Conservation (phyloP, 2,329 filamentous ascomycete species). For the Purpureocillium takamizusanense region DNA sequence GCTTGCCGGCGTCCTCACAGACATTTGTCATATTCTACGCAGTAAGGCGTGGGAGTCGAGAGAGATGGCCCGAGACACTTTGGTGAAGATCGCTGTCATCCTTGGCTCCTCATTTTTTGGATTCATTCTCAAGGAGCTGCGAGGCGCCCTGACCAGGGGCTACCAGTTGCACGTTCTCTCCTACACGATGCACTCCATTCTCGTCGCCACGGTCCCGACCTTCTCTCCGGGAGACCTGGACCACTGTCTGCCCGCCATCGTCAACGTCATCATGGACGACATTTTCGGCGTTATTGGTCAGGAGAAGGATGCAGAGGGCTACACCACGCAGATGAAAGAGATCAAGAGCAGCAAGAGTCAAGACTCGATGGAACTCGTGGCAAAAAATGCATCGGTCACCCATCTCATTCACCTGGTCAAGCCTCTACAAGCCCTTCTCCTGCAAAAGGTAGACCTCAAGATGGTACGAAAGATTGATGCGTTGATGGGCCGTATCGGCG, state of each 20-base stretch:
- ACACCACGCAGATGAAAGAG: constrained; percentile 92
- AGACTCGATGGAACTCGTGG: constrained; percentile 90
- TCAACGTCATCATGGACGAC: constrained; percentile 90
- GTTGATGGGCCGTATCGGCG: constrained; percentile 70
- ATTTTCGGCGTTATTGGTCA: constrained; percentile 88
- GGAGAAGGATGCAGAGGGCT: constrained; percentile 95
- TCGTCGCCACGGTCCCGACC: constrained; percentile 64
- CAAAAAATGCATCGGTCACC: constrained; percentile 68
- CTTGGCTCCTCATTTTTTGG: constrained; percentile 77
- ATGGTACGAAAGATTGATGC: constrained; percentile 88
- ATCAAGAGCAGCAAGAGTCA: constrained; percentile 97
- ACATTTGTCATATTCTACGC: constrained; percentile 86
- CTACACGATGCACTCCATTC: constrained; percentile 86
- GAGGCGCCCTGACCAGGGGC: constrained; percentile 71
- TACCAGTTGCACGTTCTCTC: constrained; percentile 94
- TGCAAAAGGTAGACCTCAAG: constrained; percentile 75
- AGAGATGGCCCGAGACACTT: constrained; percentile 82
- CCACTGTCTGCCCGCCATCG: constrained; percentile 71
- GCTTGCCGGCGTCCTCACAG: constrained; percentile 76
- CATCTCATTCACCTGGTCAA: constrained; percentile 67
- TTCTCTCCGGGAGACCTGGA: constrained; percentile 79
- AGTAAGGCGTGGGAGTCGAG: constrained; percentile 83
- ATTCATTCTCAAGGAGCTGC: constrained; percentile 87
- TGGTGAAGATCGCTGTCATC: constrained; percentile 73
- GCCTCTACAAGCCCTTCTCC: constrained; percentile 69